Base-by-base conservation (phyloP, 441 rosid species). In the Geranium incanum region DNA sequence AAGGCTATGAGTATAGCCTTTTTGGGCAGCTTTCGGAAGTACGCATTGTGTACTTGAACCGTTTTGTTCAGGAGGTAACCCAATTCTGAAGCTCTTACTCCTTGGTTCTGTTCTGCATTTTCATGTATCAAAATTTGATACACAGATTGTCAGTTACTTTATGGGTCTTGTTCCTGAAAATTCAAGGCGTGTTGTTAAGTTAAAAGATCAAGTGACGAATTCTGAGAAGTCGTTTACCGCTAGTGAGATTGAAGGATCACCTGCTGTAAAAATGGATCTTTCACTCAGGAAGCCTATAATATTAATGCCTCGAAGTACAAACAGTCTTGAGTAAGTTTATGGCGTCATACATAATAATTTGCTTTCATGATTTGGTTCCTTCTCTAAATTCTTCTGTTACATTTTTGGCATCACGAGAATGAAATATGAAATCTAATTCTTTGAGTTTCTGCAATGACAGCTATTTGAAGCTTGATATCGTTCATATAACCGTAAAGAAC, bases 1-100 rank as follows among this genome's bases (percentile, higher is more conserved):
- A 86, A 79, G 99, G 99, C 76, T 95, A 85, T 71, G 99, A 95
- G 62, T 95, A 84, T 82, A 80, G 90, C 84, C 91, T 95, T 74
- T 77, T 78, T 75, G 99, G 99, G 66, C 88, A 95, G 86, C 89
- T 95, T 77, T 95, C 99, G 72, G 99, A 95, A 95, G 97, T 95
- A 74, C 96, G 97, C 66, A 45, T 95, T 81, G 95, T 95, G 76
- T 95, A 88, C 84, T 81, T 95, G 79, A 91, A 93, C 81, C 97
- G 99, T 72, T 95, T 95, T 84, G 86, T 95, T 72, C 97, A 89
- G 87, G 99, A 95, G 99, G 99, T 95, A 86, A 73, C 65, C 45
- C 4, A 66, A 68, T 62, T 62, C 80, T 70, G 66, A 65, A 28
- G 76, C 43, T 65, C 50, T 72, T 73, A 67, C 60, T 19, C 38